Evolutionary conservation across 768 basidiomycete genomes (phyloP), one percentile per base, ranked within the genome.

Genomic region (Tricholoma hemisulphureum): DNA sequence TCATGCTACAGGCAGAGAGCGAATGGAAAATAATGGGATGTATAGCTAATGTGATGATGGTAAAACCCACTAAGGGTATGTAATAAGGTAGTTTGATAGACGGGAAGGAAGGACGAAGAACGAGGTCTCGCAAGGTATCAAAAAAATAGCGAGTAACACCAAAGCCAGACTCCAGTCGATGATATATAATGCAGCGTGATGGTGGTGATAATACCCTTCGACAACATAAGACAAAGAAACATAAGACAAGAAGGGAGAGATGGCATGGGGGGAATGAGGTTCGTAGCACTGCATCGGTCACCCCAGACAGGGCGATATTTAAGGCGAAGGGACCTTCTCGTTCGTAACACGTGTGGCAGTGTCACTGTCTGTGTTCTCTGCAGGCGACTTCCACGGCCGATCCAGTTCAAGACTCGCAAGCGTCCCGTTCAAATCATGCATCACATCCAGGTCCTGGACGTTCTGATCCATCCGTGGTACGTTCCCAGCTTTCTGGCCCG

Each of bases 391-490:
- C 70, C 71, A 71, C 13, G 70, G 65, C 24, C 71, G 69, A 64
- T 86, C 87, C 56, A 92, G 73, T 61, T 90, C 81, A 14, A 92
- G 80, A 68, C 85, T 89, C 31, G 90, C 88, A 35, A 93, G 77
- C 26, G 86, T 89, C 20, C 87, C 86, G 63, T 89, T 91, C 53
- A 93, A 70, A 70, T 91, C 89, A 35, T 83, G 82, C 62, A 92
- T 80, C 28, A 69, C 51, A 58, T 87, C 85, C 16, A 78, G 75
- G 50, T 83, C 83, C 58, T 73, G 67, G 29, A 56, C 60, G n/a
- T 68, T 65, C 10, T 58, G 51, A 61, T 51, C 63, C 67, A 48
- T 61, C 62, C 51, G 60, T 34, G 46, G 23, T 57, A 51, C 46
- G 37, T 50, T 61, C 6, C 51, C 46, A 20, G 60, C 68, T 64